Evolutionary conservation across 2,329 filamentous ascomycete species (phyloP), one percentile per base, ranked within the genome.

Genomic region (Penicillium polonicum): DNA sequence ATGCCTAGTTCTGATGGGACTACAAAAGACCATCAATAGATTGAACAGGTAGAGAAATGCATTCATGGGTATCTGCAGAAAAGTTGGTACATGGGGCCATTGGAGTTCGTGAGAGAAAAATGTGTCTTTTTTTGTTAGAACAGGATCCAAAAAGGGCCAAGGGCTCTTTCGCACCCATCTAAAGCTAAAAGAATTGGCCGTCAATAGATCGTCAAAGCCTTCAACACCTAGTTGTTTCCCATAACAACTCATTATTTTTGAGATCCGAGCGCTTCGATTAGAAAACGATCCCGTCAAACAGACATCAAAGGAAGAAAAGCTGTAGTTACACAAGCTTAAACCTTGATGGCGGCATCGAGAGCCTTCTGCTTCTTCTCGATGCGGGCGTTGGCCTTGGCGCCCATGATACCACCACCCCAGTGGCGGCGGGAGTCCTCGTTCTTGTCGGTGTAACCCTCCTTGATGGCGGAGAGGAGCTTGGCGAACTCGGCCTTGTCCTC

Each of bases 331-430:
- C 54, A 36, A 55, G 62, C 74, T 85, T 95, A 99, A 83, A 99
- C 95, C 90, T 97, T 97, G 87, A 97, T 92, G 78, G 94, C 92
- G 76, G 81, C 82, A 82, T 97, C 94, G 65, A 94, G 76, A 76
- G 92, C 92, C 89, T 97, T 97, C 82, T 89, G 86, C 85, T 91
- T 91, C 90, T 96, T 97, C 80, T 86, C 84, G 75, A 83, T 82
- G 72, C 83, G 81, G 66, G 85, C 87, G 69, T 86, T 87, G 76
- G 94, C 92, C 91, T 99, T 99, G 78, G 88, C 85, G 75, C 94
- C 88, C 92, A 99, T 97, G 84, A 99, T 97, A 81, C 95, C 95
- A 86, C 94, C 94, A 83, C 95, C 94, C 94, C 95, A 99, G 83
- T 93, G 90, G 79, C 89, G 88, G 81, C 91, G 89, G 74, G 85